phyloP scores from a whole-genome alignment of 352 stramenopile genomes.

The Peronospora tabacina region DNA sequence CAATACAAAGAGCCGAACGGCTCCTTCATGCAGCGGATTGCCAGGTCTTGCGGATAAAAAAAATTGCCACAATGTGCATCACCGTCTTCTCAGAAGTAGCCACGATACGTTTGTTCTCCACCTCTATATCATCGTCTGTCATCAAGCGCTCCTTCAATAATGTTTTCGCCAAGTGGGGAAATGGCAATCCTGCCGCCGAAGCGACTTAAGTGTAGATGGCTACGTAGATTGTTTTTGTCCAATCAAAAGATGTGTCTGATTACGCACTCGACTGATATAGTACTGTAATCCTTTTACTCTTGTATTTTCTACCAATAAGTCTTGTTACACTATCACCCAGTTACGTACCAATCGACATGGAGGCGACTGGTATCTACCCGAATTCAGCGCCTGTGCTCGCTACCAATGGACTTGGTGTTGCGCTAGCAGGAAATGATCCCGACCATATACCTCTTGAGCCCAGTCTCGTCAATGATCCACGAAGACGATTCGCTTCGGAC shows the following conservation, averaged over 20 bases:
- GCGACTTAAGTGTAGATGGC: too few species aligned
- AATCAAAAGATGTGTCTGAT: too few species aligned
- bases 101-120: slow-evolving; percentile 21
- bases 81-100: slow-evolving; percentile 31
- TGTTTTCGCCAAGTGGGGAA: slow-evolving; percentile 33
- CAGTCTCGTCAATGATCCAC: slow-evolving; percentile 41
- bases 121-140: slow-evolving; percentile 22
- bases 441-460: slow-evolving; percentile 47
- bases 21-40: slow-evolving; percentile 65
- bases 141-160: slow-evolving; percentile 20
- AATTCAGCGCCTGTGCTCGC: slow-evolving; percentile 46
- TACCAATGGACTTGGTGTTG: slow-evolving; percentile 40
- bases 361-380: slow-evolving; percentile 48
- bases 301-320: slow-evolving; percentile 30
- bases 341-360: slow-evolving; percentile 30
- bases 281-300: slow-evolving; percentile 4
- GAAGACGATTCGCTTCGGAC: slow-evolving; percentile 21
- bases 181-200: slow-evolving; percentile 16
- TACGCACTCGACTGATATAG: too few species aligned
- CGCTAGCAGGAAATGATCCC: slow-evolving; percentile 34
- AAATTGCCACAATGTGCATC: slow-evolving; percentile 63
- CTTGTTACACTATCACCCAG: not conserved
- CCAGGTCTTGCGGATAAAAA: slow-evolving; percentile 72
- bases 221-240: too few species aligned
- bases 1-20: slow-evolving; percentile 47